A percentile compares a stretch with the other conserved stretches of the same genome.
Conservation (phyloP, 345 rosid genomes). For the Populus tremula region DNA sequence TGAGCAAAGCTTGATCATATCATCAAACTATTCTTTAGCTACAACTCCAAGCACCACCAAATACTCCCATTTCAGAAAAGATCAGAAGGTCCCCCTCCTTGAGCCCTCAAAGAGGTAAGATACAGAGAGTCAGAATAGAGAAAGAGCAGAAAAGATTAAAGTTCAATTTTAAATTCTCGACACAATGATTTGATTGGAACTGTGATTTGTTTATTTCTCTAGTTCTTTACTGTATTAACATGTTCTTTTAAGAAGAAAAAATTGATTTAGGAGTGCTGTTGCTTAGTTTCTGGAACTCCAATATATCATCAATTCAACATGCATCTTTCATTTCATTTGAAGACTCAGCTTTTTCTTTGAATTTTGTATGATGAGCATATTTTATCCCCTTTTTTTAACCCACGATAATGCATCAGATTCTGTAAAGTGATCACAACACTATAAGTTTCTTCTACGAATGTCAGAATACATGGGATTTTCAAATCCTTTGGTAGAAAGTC, state of each 20-base stretch:
- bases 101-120: neutral
- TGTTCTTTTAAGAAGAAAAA: no score
- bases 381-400: neutral
- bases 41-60: neutral
- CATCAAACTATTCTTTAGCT: neutral
- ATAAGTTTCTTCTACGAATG: neutral
- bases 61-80: neutral
- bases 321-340: neutral
- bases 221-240: no score
- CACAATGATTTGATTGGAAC: neutral
- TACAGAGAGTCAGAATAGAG: neutral
- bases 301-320: no score
- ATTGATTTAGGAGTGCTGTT: no score
- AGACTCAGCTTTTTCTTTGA: neutral
- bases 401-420: neutral
- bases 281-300: no score
- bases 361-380: neutral
- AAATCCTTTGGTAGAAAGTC: neutral
- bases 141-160: neutral
- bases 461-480: neutral
- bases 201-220: neutral
- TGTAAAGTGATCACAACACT: neutral
- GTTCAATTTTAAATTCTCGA: neutral
- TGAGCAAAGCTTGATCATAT: conserved; percentile 25
- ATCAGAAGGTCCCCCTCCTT: neutral